Conservation (phyloP, 306 rosid species). For the Fragaria vesca region DNA sequence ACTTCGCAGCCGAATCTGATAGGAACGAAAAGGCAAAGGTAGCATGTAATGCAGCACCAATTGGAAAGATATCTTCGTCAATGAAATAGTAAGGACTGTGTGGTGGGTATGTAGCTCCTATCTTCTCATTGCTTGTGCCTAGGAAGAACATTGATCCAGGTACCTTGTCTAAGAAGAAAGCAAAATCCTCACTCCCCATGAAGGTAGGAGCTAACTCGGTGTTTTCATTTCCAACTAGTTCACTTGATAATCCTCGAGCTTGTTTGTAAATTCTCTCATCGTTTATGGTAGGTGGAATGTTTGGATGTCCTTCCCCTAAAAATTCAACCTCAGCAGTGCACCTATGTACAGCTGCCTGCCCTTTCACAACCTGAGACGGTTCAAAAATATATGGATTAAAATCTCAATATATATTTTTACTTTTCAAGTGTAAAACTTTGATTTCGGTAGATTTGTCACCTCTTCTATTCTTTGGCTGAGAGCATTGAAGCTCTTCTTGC, state of each 20-base stretch:
- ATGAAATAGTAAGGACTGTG: conserved; percentile 61
- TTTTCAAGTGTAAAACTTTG: not conserved
- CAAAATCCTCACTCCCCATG: conserved; percentile 93
- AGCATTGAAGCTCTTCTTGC: conserved; percentile 61
- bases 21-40: conserved; percentile 74
- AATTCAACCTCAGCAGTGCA: conserved; percentile 67
- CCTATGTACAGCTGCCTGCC: conserved; percentile 75
- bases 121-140: conserved; percentile 59
- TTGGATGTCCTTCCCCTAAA: conserved; percentile 61
- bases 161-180: conserved; percentile 71
- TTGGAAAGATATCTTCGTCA: conserved; percentile 72
- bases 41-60: conserved; percentile 86
- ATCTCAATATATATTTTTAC: not conserved
- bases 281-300: conserved; percentile 66
- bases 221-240: conserved; percentile 70
- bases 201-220: conserved; percentile 42
- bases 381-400: not conserved
- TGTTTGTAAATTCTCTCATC: conserved; percentile 57
- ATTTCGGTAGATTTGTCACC: conserved; percentile 35
- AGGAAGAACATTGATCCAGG: conserved; percentile 67
- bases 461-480: conserved; percentile 75
- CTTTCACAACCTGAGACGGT: conserved; percentile 51
- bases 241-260: conserved; percentile 43
- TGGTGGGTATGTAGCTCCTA: conserved; percentile 52
- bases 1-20: conserved; percentile 41